Evolutionary conservation across 768 basidiomycete genomes (phyloP).

Genomic region (Mycena albidolilacea): DNA sequence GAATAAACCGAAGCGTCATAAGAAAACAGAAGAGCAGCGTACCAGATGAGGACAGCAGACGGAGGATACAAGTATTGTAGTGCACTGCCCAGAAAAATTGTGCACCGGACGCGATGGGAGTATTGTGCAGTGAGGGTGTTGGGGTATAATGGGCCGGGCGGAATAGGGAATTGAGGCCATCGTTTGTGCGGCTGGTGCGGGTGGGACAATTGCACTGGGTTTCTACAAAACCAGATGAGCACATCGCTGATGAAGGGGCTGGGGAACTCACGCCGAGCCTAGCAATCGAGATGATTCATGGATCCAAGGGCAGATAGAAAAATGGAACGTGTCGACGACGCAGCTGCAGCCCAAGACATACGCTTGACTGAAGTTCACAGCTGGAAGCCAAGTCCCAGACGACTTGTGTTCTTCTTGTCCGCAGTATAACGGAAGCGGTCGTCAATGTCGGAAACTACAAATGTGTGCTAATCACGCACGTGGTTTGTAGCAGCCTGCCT

Average conservation of each 20-base stretch:
- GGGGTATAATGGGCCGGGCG: neutral
- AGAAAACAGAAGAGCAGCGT: neutral
- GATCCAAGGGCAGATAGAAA: neutral
- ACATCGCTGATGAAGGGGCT: neutral
- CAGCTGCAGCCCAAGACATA: too few species aligned
- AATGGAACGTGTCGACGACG: neutral
- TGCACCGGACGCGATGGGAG: neutral
- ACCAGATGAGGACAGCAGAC: neutral
- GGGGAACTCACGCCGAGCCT: neutral
- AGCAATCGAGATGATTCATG: neutral
- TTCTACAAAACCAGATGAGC: neutral
- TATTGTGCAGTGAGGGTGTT: neutral
- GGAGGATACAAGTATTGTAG: neutral
- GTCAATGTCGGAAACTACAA: too few species aligned
- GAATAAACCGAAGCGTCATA: neutral
- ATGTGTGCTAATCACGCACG: too few species aligned
- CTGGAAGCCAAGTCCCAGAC: too few species aligned
- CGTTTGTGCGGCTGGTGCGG: neutral
- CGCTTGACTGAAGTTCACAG: too few species aligned
- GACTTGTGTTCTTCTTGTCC: too few species aligned
- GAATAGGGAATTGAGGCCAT: neutral
- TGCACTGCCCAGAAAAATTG: neutral
- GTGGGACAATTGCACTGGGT: neutral
- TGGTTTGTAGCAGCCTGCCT: neutral
- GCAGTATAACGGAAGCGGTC: too few species aligned